Conservation (phyloP, 1,284 basidiomycete genomes). For the Ceratobasidium papillatum region DNA sequence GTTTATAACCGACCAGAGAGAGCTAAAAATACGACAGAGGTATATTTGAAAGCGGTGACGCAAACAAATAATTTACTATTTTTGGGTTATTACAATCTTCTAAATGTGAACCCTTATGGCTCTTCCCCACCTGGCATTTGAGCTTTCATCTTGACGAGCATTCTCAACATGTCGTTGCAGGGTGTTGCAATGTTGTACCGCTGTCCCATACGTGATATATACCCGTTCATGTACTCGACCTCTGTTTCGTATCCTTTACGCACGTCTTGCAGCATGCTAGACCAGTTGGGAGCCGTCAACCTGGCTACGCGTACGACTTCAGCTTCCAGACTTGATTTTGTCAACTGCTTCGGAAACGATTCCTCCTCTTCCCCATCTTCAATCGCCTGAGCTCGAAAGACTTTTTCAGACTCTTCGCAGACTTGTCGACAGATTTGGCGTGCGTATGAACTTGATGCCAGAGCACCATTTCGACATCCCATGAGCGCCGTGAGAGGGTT, state of each 20-base stretch:
- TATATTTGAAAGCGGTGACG: neutral
- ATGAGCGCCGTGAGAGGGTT: constrained; percentile 89
- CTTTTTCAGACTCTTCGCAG: constrained; percentile 67
- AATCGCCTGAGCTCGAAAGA: constrained; percentile 63
- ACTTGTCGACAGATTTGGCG: constrained; percentile 60
- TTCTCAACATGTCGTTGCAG: constrained; percentile 56
- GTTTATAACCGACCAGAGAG: neutral
- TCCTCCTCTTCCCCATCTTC: constrained; percentile 44
- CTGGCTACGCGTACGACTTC: constrained; percentile 66
- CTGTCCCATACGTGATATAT: constrained; percentile 73
- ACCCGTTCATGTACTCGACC: constrained; percentile 88
- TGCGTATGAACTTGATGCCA: constrained; percentile 61
- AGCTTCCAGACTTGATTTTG: constrained; percentile 48
- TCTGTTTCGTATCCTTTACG: constrained; percentile 70
- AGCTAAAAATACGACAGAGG: constrained; percentile 7
- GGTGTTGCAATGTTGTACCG: constrained; percentile 70
- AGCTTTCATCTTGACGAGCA: constrained; percentile 30
- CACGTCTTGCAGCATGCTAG: constrained; percentile 82
- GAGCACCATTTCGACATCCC: constrained; percentile 81
- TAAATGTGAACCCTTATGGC: neutral
- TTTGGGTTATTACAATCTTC: neutral
- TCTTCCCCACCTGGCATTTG: constrained; percentile 32
- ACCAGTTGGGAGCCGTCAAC: constrained; percentile 69
- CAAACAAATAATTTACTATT: neutral
- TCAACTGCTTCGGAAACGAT: constrained; percentile 47